A percentile compares a stretch with the other conserved stretches of the same genome.
These are phyloP conservation scores for Marasmius fiardii DNA, from an alignment of 1,284 basidiomycete species.

Conservation along the genomic window DNA sequence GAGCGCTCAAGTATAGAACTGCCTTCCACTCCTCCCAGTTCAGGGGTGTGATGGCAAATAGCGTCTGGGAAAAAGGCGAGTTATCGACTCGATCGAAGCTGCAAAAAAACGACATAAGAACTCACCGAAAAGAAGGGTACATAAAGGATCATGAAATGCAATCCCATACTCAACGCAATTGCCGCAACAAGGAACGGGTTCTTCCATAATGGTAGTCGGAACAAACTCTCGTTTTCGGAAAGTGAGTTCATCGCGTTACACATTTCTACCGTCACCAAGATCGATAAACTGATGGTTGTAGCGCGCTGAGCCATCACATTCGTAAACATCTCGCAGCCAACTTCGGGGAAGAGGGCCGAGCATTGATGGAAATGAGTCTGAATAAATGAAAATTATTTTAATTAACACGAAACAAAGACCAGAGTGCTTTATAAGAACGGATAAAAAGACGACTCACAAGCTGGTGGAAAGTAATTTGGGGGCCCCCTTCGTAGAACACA, in stretches of 20 bases:
- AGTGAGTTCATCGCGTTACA: conserved; percentile 99
- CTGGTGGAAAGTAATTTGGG: conserved; percentile 92
- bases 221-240: conserved; percentile 94
- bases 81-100: conserved; percentile 7
- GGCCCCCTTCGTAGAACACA: conserved; percentile 84
- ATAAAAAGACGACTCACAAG: conserved; percentile 75
- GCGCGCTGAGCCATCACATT: conserved; percentile 83
- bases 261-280: conserved; percentile 96
- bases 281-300: conserved; percentile 94
- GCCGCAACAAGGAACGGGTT: conserved; percentile 90
- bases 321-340: conserved; percentile 94
- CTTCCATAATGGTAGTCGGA: conserved; percentile 88
- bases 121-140: conserved; percentile 90
- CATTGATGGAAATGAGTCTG: conserved; percentile 97
- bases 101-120: conserved; percentile 16
- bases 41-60: conserved; percentile 91
- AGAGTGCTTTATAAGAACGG: conserved; percentile 2
- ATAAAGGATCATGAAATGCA: conserved; percentile 94
- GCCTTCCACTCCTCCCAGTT: conserved; percentile 95
- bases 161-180: conserved; percentile 84
- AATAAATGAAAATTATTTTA: not conserved
- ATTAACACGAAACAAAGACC: not conserved
- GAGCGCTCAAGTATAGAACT: conserved; percentile 86
- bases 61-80: conserved; percentile 40
- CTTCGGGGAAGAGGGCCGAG: conserved; percentile 73